Conservation (phyloP, 352 stramenopile genomes). For the Aphanomyces stellatus region DNA sequence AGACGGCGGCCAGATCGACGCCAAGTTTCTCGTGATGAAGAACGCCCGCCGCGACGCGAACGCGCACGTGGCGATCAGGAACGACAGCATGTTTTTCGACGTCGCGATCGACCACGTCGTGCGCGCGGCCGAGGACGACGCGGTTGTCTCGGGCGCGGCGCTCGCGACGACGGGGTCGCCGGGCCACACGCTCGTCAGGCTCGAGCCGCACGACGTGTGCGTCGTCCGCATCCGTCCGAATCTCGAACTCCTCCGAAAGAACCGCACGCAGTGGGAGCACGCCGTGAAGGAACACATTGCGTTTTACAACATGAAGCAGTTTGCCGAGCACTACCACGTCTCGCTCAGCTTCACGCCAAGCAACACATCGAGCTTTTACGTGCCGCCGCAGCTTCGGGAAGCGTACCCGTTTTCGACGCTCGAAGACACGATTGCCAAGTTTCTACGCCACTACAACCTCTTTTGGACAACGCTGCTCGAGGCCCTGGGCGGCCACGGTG, state of each 20-base stretch:
- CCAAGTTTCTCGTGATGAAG: constrained; percentile 63
- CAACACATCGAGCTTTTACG: constrained; percentile 77
- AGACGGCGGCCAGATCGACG: constrained; percentile 20
- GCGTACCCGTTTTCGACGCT: constrained; percentile 77
- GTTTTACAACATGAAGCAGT: constrained; percentile 87
- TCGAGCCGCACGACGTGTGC: constrained; percentile 41
- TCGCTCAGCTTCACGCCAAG: constrained; percentile 80
- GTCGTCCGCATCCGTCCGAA: constrained; percentile 70
- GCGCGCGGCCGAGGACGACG: constrained; percentile 46
- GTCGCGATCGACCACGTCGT: constrained; percentile 62
- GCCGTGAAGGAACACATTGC: constrained; percentile 83
- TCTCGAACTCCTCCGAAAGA: constrained; percentile 53
- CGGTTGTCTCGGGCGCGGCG: constrained; percentile 54
- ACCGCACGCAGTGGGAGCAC: constrained; percentile 80
- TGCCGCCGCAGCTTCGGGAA: constrained; percentile 71
- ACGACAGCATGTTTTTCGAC: constrained; percentile 82
- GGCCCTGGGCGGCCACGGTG: constrained; percentile 56
- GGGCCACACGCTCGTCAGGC: constrained; percentile 42
- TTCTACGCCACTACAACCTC: constrained; percentile 40
- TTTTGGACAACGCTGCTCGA: constrained; percentile 5
- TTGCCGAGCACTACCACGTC: constrained; percentile 82
- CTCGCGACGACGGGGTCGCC: constrained; percentile 44
- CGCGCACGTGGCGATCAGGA: constrained; percentile 62
- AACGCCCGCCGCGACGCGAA: constrained; percentile 61
- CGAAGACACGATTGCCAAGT: constrained; percentile 83